A percentile compares a stretch with the other conserved stretches of the same genome.
These are phyloP conservation scores for Rhynchosporium graminicola DNA, from an alignment of 2,329 filamentous ascomycete genomes.

Conservation along the genomic window DNA sequence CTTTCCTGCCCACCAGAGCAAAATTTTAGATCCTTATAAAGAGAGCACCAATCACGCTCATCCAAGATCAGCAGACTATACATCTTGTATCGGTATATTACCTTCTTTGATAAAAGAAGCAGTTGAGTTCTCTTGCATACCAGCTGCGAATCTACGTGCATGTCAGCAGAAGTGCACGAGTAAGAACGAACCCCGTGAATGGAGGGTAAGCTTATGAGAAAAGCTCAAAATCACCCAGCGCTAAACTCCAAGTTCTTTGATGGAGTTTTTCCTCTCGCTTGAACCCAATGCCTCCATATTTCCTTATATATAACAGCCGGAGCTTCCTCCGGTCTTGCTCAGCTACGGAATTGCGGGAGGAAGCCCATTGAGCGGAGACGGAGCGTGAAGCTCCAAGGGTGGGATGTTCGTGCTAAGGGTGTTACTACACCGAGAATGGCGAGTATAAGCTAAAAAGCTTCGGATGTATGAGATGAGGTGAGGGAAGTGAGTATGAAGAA, in stretches of 20 bases:
- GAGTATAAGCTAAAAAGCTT: neutral
- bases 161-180: constrained; percentile 18
- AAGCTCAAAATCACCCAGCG: constrained; percentile 27
- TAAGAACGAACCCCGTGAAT: neutral
- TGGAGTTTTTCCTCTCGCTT: constrained; percentile 48
- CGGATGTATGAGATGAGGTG: neutral
- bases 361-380: constrained; percentile 50
- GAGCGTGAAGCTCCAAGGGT: constrained; percentile 48
- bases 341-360: constrained; percentile 42
- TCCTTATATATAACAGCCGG: constrained; percentile 50
- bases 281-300: constrained; percentile 48
- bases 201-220: constrained; percentile 38
- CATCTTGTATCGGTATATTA: neutral
- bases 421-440: neutral
- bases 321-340: constrained; percentile 45
- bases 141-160: constrained; percentile 26
- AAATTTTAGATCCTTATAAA: constrained; percentile 53
- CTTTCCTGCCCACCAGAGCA: constrained; percentile 45
- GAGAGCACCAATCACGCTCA: constrained; percentile 50
- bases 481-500: neutral
- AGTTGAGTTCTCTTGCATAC: constrained; percentile 33
- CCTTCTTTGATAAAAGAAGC: neutral
- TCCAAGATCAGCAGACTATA: constrained; percentile 53
- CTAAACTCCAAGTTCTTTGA: constrained; percentile 24
- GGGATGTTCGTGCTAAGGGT: constrained; percentile 39